These are phyloP conservation scores for Lactarius sanguifluus DNA, from an alignment of 768 basidiomycete genomes.

Conservation along the genomic window DNA sequence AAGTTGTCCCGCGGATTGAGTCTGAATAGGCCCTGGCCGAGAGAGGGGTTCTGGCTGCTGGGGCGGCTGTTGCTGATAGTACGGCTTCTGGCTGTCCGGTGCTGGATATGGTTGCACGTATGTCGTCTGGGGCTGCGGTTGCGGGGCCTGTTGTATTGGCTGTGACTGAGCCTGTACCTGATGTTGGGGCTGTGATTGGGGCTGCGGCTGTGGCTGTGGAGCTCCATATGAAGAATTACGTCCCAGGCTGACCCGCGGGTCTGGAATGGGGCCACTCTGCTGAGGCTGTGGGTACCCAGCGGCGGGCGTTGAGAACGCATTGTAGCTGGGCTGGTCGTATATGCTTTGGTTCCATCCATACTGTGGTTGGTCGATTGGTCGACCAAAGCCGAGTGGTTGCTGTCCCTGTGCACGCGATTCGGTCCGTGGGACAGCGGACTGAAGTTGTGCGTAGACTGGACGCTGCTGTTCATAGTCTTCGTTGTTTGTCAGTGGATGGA, in stretches of 20 bases:
- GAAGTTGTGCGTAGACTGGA: constrained; percentile 31
- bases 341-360: constrained; percentile 54
- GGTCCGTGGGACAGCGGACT: constrained; percentile 34
- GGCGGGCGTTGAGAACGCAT: constrained; percentile 39
- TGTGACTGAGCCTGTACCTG: constrained; percentile 37
- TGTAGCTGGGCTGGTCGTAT: constrained; percentile 49
- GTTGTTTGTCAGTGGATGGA: constrained; percentile 13
- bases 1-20: constrained; percentile 30
- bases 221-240: constrained; percentile 13
- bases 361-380: constrained; percentile 37
- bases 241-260: constrained; percentile 4
- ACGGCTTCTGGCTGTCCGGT: constrained; percentile 28
- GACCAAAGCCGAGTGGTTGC: constrained; percentile 34
- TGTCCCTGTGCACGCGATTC: constrained; percentile 36
- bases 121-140: constrained; percentile 33
- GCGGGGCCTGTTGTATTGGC: constrained; percentile 30
- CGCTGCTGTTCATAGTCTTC: constrained; percentile 57
- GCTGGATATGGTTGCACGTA: constrained; percentile 31
- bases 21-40: background rate
- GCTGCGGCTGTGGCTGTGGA: constrained; percentile 32
- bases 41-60: constrained; percentile 23
- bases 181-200: constrained; percentile 31
- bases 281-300: constrained; percentile 35
- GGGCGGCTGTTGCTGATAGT: constrained; percentile 23
- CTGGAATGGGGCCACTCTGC: constrained; percentile 30